Conservation (phyloP, 257 asterid species). For the Nicotiana undulata region DNA sequence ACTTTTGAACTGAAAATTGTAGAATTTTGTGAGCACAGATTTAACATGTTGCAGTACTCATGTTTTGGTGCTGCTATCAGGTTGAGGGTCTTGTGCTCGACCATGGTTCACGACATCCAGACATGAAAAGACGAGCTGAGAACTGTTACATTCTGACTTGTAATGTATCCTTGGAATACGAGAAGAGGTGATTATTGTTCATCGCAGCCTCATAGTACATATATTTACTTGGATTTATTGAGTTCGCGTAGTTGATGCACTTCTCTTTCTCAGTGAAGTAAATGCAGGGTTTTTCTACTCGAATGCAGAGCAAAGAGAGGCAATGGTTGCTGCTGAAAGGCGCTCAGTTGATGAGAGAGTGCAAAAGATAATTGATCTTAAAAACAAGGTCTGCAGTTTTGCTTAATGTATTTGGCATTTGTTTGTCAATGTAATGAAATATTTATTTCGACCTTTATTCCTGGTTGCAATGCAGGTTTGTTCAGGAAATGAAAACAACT, state of each 20-base stretch:
- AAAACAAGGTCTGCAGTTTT: conserved; percentile 55
- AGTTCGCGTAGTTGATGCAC: conserved; percentile 7
- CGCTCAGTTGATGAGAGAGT: conserved; percentile 93
- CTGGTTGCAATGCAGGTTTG: conserved; percentile 58
- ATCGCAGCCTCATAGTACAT: not conserved
- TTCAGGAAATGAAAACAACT: conserved; percentile 50
- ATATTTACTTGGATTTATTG: not conserved
- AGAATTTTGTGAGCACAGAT: not conserved
- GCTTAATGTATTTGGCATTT: not conserved
- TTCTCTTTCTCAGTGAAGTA: conserved; percentile 63
- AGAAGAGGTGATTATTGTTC: conserved; percentile 62
- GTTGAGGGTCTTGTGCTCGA: conserved; percentile 99
- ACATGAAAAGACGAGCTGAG: conserved; percentile 98
- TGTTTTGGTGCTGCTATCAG: conserved; percentile 32
- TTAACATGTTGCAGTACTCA: not conserved
- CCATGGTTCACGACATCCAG: conserved; percentile 99
- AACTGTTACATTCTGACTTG: conserved; percentile 80
- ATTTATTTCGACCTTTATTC: conserved; percentile 11
- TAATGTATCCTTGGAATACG: conserved; percentile 92
- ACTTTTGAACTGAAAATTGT: not conserved
- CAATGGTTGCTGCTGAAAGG: conserved; percentile 97
- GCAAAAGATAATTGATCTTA: conserved; percentile 82
- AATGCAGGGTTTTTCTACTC: conserved; percentile 99
- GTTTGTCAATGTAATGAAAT: not conserved
- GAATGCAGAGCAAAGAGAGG: conserved; percentile 93